phyloP scores from a whole-genome alignment of 441 rosid species.

The Adansonia grandidieri region DNA sequence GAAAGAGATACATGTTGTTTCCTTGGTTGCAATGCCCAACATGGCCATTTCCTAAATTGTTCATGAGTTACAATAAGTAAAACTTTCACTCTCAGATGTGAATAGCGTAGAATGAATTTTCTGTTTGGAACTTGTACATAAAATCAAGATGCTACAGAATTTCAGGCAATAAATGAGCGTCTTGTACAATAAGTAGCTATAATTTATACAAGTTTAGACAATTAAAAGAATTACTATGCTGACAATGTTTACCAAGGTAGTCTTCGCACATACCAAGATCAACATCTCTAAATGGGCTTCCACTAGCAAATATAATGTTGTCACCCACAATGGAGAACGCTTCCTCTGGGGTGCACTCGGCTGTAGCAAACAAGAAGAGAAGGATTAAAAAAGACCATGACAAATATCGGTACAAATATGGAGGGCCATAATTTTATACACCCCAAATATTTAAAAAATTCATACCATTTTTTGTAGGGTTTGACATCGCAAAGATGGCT shows the following conservation, averaged over 20 bases:
- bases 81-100: slow-evolving; percentile 19
- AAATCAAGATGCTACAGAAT: slow-evolving; percentile 25
- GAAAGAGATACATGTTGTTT: slow-evolving; percentile 99
- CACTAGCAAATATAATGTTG: slow-evolving; percentile 91
- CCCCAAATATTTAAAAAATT: slow-evolving; percentile 12
- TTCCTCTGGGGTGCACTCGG: slow-evolving; percentile 96
- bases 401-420: slow-evolving; percentile 15
- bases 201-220: not conserved
- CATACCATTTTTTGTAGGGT: slow-evolving; percentile 94
- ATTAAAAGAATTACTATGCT: slow-evolving; percentile 16
- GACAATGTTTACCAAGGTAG: slow-evolving; percentile 22
- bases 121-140: not conserved
- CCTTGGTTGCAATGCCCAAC: slow-evolving; percentile 98
- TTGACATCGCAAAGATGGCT: slow-evolving; percentile 89
- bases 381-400: not conserved
- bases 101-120: not conserved
- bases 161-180: not conserved
- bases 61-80: slow-evolving; percentile 27
- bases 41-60: slow-evolving; percentile 64
- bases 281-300: slow-evolving; percentile 92
- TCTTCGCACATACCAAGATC: slow-evolving; percentile 71
- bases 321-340: slow-evolving; percentile 95
- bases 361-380: slow-evolving; percentile 42
- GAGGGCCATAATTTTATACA: not conserved
- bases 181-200: slow-evolving; percentile 3